Conservation (phyloP, 768 basidiomycete genomes). For the Trametopsis cervina region DNA sequence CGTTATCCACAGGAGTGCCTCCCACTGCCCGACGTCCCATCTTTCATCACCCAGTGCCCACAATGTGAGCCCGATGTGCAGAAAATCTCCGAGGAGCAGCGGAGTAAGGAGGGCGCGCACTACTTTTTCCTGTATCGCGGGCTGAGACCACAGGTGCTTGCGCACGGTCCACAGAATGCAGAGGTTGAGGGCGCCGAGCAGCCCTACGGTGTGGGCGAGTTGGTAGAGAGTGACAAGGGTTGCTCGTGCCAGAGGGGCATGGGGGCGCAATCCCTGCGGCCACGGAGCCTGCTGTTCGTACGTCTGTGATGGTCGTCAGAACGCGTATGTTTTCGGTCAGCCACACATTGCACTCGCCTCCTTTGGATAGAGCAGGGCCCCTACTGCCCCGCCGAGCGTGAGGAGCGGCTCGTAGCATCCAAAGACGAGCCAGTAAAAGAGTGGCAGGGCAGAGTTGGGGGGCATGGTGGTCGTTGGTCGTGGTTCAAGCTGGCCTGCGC, state of each 20-base stretch:
- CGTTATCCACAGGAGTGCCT: conserved; percentile 63
- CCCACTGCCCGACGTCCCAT: conserved; percentile 59
- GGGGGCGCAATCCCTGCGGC: conserved; percentile 42
- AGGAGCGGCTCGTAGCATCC: conserved; percentile 69
- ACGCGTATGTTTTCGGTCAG: not conserved
- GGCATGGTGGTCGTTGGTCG: conserved; percentile 27
- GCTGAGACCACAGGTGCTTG: conserved; percentile 49
- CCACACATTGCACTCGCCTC: conserved; percentile 34
- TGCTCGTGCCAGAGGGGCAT: conserved; percentile 46
- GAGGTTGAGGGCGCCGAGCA: conserved; percentile 63
- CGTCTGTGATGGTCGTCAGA: conserved; percentile 34
- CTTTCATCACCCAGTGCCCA: conserved; percentile 71
- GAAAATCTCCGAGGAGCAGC: conserved; percentile 60
- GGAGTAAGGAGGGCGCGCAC: conserved; percentile 57
- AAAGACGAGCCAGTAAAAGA: conserved; percentile 68
- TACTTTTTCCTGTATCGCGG: conserved; percentile 67
- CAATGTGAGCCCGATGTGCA: conserved; percentile 60
- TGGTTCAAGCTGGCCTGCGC: not conserved
- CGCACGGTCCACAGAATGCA: conserved; percentile 59
- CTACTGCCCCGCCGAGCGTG: conserved; percentile 57
- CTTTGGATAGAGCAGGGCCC: conserved; percentile 58
- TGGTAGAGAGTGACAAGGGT: conserved; percentile 67
- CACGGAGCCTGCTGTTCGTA: conserved; percentile 76
- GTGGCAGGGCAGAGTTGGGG: conserved; percentile 56
- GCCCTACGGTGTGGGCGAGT: conserved; percentile 71